Percentiles rank a stretch among this genome's conserved stretches.
Evolutionary conservation across 2,329 filamentous ascomycete species (phyloP).

Genomic region (Trichoderma sp.): DNA sequence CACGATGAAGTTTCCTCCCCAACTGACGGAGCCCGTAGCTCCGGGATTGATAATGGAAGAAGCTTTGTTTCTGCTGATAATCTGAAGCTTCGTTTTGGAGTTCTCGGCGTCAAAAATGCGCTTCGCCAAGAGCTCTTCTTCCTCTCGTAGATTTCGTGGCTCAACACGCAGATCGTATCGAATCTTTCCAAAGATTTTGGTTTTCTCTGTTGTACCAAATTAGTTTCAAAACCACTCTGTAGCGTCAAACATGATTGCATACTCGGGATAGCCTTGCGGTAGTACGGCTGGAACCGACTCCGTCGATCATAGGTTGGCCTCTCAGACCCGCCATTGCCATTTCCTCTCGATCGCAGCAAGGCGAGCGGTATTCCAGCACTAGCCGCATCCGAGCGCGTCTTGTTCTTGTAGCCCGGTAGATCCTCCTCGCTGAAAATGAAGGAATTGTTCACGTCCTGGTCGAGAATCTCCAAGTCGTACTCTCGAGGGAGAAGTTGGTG

Average conservation of each 20-base stretch:
- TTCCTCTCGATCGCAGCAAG: constrained; percentile 47
- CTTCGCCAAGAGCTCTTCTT: constrained; percentile 64
- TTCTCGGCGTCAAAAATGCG: constrained; percentile 56
- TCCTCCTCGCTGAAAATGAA: constrained; percentile 95
- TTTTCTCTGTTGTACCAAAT: constrained; percentile 67
- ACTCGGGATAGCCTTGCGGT: constrained; percentile 76
- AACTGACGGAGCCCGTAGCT: constrained; percentile 43
- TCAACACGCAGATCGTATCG: constrained; percentile 76
- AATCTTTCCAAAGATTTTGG: constrained; percentile 72
- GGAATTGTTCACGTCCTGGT: constrained; percentile 73
- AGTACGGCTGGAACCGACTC: constrained; percentile 61
- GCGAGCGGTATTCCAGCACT: constrained; percentile 63
- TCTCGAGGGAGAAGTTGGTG: constrained; percentile 83
- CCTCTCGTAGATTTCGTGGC: constrained; percentile 72
- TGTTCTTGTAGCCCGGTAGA: constrained; percentile 63
- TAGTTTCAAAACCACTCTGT: constrained; percentile 25
- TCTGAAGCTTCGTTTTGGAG: constrained; percentile 54
- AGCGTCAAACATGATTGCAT: constrained; percentile 37
- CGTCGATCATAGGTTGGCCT: constrained; percentile 53
- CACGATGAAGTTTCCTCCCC: constrained; percentile 60
- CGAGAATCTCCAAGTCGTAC: constrained; percentile 76
- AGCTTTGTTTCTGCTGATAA: constrained; percentile 55
- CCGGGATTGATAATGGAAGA: constrained; percentile 62
- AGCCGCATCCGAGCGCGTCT: constrained; percentile 58
- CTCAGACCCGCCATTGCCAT: constrained; percentile 34